Percentiles rank a stretch among this genome's conserved stretches.
phyloP scores from a whole-genome alignment of 148 eudicot genomes.

The Cornus suecica region DNA sequence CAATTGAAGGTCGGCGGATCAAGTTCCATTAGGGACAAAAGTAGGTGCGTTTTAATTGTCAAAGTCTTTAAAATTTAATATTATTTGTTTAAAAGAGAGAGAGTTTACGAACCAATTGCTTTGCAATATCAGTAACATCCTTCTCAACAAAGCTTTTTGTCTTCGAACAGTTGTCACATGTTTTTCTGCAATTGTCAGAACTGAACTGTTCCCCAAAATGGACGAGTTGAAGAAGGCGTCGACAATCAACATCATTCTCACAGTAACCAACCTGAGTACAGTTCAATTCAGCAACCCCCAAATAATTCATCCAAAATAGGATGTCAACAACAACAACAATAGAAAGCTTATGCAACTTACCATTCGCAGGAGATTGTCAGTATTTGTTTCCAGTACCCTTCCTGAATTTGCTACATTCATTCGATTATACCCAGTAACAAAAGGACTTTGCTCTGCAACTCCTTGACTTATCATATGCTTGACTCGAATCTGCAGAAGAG shows the following conservation, averaged over 20 bases:
- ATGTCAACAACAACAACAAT: not conserved
- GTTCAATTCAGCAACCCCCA: not conserved
- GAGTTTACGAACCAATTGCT: slow-evolving; percentile 72
- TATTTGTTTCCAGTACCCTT: slow-evolving; percentile 68
- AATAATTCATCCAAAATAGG: not conserved
- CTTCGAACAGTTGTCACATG: slow-evolving; percentile 89
- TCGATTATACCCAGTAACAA: slow-evolving; percentile 43
- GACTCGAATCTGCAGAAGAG: slow-evolving; percentile 69
- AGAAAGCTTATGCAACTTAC: slow-evolving; percentile 28
- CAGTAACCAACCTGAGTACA: slow-evolving; percentile 74
- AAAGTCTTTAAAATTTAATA: no score
- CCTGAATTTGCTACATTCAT: slow-evolving; percentile 48
- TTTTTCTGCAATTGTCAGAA: slow-evolving; percentile 58
- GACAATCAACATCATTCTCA: slow-evolving; percentile 93
- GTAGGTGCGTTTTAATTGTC: no score
- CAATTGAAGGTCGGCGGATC: no score
- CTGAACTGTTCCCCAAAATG: slow-evolving; percentile 94
- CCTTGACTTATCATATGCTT: slow-evolving; percentile 95
- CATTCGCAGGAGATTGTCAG: slow-evolving; percentile 84
- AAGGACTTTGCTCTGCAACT: slow-evolving; percentile 63
- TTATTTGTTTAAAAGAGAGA: no score
- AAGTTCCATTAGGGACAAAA: no score
- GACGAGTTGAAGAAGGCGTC: slow-evolving; percentile 85
- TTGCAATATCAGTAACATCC: slow-evolving; percentile 78
- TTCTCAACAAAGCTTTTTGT: slow-evolving; percentile 64